A percentile compares a stretch with the other conserved stretches of the same genome.
These are phyloP conservation scores for Fusarium nisikadoi DNA, from an alignment of 2,329 filamentous ascomycete species.

Conservation along the genomic window DNA sequence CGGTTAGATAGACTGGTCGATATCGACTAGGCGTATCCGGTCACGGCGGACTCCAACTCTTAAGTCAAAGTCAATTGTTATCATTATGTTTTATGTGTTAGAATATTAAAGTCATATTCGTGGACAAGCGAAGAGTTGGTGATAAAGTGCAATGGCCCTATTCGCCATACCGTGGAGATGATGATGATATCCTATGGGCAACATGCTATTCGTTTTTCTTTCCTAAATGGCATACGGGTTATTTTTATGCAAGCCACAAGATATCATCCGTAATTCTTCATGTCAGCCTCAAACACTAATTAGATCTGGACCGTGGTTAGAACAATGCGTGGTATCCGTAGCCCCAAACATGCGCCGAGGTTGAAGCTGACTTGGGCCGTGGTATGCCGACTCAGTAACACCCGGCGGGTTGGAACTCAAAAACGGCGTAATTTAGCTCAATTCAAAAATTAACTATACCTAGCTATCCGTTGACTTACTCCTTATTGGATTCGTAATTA, in stretches of 20 bases:
- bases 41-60: no score
- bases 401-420: neutral
- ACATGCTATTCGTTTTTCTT: neutral
- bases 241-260: neutral
- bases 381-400: constrained; percentile 2
- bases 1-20: neutral
- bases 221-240: no score
- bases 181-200: no score
- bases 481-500: neutral
- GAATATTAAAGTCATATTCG: no score
- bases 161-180: neutral
- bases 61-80: no score
- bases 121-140: neutral
- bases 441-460: neutral
- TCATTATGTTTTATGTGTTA: no score
- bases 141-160: neutral
- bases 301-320: neutral
- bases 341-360: neutral
- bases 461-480: neutral
- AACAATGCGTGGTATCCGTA: neutral
- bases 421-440: neutral
- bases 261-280: neutral
- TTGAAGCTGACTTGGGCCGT: constrained; percentile 5
- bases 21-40: neutral
- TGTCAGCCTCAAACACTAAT: neutral